Conservation (phyloP, 352 stramenopile species). For the Phytophthora tentaculata region DNA sequence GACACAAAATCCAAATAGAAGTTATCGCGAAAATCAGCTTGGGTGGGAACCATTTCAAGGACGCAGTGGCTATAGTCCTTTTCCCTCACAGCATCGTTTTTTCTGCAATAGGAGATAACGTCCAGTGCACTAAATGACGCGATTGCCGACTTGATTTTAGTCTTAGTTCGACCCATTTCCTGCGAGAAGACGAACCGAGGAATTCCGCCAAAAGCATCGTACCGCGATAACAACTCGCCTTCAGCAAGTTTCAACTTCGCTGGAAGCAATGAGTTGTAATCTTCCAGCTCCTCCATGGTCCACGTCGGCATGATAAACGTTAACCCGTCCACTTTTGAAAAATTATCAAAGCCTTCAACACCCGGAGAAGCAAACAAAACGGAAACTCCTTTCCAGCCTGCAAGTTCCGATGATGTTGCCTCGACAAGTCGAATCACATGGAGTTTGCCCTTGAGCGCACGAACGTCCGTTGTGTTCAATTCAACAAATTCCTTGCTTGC, state of each 20-base stretch:
- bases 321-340: constrained; percentile 2
- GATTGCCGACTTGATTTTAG: constrained; percentile 4
- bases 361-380: constrained; percentile 20
- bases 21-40: constrained; percentile 4
- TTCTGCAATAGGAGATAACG: constrained; percentile 9
- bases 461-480: too few species aligned
- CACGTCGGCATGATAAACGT: background rate
- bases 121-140: constrained; percentile 8
- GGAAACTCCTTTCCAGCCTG: constrained; percentile 18
- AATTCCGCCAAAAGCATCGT: background rate
- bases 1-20: constrained; percentile 24
- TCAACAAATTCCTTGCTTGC: too few species aligned
- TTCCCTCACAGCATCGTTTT: constrained; percentile 11
- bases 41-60: constrained; percentile 10
- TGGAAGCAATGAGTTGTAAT: constrained; percentile 1
- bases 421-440: constrained; percentile 35
- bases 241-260: too few species aligned
- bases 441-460: background rate
- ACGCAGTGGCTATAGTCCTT: constrained; percentile 22
- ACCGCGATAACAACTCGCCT: background rate
- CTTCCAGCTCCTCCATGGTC: background rate
- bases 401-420: constrained; percentile 3
- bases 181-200: background rate
- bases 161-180: too few species aligned
- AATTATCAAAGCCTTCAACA: background rate